A percentile compares a stretch with the other conserved stretches of the same genome.
These are phyloP conservation scores for Cladosporium halotolerans DNA, from an alignment of 2,329 filamentous ascomycete genomes.

Conservation along the genomic window DNA sequence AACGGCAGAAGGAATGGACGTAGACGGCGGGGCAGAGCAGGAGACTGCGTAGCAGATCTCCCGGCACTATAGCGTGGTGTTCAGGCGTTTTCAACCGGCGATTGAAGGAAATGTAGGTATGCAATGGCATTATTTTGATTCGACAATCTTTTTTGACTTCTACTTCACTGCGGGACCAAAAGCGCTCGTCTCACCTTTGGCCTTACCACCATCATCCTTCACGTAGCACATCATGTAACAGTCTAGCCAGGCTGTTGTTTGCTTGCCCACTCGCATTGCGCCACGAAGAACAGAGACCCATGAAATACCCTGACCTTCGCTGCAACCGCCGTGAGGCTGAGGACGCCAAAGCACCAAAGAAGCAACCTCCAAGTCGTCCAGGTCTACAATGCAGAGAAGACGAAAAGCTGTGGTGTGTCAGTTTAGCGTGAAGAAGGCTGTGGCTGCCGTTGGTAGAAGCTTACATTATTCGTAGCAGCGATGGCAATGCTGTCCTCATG, in stretches of 20 bases:
- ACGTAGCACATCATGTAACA: slow-evolving; percentile 5
- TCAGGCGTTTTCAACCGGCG: not conserved
- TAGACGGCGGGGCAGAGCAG: slow-evolving; percentile 8
- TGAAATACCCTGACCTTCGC: not conserved
- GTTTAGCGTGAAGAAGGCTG: not conserved
- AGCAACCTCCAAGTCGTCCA: not conserved
- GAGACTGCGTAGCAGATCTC: not conserved
- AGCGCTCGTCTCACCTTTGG: not conserved
- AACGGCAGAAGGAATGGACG: slow-evolving; percentile 23
- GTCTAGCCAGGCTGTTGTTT: slow-evolving; percentile 8
- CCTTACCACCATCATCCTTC: not conserved
- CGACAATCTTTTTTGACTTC: slow-evolving; percentile 9
- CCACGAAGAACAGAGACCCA: not conserved
- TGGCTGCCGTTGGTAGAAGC: slow-evolving; percentile 29
- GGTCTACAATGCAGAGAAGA: slow-evolving; percentile 48
- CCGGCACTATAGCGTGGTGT: slow-evolving; percentile 8
- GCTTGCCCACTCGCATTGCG: slow-evolving; percentile 10
- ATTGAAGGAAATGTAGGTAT: not conserved
- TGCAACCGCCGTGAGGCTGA: slow-evolving; percentile 10
- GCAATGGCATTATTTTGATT: slow-evolving; percentile 3
- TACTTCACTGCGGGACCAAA: slow-evolving; percentile 7
- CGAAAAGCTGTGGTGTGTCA: slow-evolving; percentile 43
- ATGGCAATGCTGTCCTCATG: slow-evolving; percentile 99
- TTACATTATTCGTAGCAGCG: slow-evolving; percentile 97
- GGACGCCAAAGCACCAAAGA: slow-evolving; percentile 9